These are phyloP conservation scores for Chenopodium suecicum DNA, from an alignment of 148 eudicot species.

Conservation along the genomic window DNA sequence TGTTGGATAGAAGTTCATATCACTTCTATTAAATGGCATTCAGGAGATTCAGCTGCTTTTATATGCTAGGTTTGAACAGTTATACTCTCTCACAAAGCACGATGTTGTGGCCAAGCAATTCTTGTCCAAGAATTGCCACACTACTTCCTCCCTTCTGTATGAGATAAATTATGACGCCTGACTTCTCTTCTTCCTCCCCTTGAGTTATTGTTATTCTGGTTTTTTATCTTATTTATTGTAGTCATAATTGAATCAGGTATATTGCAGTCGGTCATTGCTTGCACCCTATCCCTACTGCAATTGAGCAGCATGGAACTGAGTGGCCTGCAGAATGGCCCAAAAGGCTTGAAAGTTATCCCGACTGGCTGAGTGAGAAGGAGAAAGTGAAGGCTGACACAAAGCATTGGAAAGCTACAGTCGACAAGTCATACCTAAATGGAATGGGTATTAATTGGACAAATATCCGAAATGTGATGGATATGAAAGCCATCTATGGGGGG, in stretches of 20 bases:
- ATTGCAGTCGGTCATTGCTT: conserved; percentile 62
- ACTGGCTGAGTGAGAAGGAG: conserved; percentile 81
- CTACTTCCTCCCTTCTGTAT: background rate
- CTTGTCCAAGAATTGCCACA: background rate
- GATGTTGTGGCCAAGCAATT: background rate
- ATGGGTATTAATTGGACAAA: conserved; percentile 86
- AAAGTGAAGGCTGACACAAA: conserved; percentile 68
- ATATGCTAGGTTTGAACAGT: background rate
- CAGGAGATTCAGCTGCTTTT: background rate
- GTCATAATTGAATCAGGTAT: conserved; percentile 51
- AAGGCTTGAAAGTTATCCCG: conserved; percentile 86
- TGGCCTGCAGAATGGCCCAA: conserved; percentile 99
- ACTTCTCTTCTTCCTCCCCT: background rate
- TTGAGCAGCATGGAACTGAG: conserved; percentile 87
- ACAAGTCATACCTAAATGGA: conserved; percentile 78
- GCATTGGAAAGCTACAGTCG: conserved; percentile 82
- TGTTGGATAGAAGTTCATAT: background rate
- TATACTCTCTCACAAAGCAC: background rate
- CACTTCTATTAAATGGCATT: background rate
- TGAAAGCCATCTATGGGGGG: conserved; percentile 97
- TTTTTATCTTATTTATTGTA: background rate
- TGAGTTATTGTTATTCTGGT: background rate
- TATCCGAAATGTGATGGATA: conserved; percentile 91
- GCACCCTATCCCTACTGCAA: conserved; percentile 68
- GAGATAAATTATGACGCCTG: background rate